Base-by-base conservation (phyloP, 2,329 filamentous ascomycete genomes). In the Hortaea sp. region DNA sequence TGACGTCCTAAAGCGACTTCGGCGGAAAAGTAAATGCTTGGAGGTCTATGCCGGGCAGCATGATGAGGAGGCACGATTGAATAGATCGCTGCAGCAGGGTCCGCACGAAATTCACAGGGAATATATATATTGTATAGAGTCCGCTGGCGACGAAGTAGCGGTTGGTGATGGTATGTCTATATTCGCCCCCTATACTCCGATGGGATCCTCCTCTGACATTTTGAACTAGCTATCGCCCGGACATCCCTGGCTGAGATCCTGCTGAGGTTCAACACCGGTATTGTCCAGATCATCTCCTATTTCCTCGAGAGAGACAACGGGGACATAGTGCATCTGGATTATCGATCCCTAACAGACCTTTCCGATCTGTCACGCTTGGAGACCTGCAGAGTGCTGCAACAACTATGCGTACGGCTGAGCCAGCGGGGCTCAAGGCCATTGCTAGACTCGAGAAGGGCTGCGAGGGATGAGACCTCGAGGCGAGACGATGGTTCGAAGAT, bases 311-410 rank as follows among this genome's bases (percentile, higher is more conserved):
- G 62, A 47, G 63, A 66, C 45, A 53, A 61, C 9, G 65, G 63
- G 46, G 51, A 56, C 29, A 9, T 20, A 20, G 37, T 47, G 4
- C 38, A 53, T 13, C 55, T 72, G 13, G 69, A 73, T 58, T 73
- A 70, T 54, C 63, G 59, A 39, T 66, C 66, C 1, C 53, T 73
- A 40, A 70, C 66, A n/a, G 61, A 59, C 43, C 55, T 73, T 28
- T 71, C 70, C n/a, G 69, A 73, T 44, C 52, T 55, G 6, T 70
- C 69, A 10, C 57, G 70, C n/a, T 48, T 58, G n/a, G 69, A 73
- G 39, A 70, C 69, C 12, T 57, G 72, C 41, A 57, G 61, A 9
- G 64, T 67, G 11, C 58, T 73, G 43, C 63, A 63, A 29, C 60
- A 67, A 45, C 61, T 73, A 6, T 67, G 62, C 43, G 51, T 46